A percentile compares a stretch with the other conserved stretches of the same genome.
These are phyloP conservation scores for Vicia villosa DNA, from an alignment of 306 rosid species.

Conservation along the genomic window DNA sequence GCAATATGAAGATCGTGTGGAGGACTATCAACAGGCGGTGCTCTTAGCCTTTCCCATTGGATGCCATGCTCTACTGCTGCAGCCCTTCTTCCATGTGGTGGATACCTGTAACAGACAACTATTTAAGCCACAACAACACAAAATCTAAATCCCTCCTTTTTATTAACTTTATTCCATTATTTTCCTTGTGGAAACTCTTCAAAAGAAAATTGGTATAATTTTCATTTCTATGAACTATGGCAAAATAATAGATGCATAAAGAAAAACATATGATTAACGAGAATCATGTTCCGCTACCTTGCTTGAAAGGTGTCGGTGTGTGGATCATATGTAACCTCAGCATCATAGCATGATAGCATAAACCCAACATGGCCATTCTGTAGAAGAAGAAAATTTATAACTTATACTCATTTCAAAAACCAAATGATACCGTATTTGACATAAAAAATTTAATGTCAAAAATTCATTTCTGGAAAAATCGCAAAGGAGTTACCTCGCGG, in stretches of 20 bases:
- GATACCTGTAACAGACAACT: constrained; percentile 59
- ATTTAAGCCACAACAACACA: constrained; percentile 34
- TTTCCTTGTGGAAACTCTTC: constrained; percentile 16
- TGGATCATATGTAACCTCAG: constrained; percentile 83
- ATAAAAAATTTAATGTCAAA: background rate
- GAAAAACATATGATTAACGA: constrained; percentile 20
- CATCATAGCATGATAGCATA: constrained; percentile 96
- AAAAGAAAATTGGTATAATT: background rate
- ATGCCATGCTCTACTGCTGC: constrained; percentile 63
- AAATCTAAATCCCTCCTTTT: constrained; percentile 23
- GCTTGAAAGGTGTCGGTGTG: constrained; percentile 86
- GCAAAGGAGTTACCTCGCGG: constrained; percentile 69
- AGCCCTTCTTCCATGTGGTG: constrained; percentile 92
- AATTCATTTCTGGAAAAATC: background rate
- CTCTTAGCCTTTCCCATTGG: constrained; percentile 89
- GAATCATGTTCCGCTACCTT: constrained; percentile 55
- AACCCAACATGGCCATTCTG: constrained; percentile 98
- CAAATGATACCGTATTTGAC: no score
- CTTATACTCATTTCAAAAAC: no score
- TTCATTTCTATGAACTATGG: background rate
- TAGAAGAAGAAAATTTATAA: constrained; percentile 29
- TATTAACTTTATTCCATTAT: background rate
- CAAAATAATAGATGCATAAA: background rate
- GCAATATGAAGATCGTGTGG: constrained; percentile 83
- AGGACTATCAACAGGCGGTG: constrained; percentile 68